Percentiles rank a stretch among this genome's conserved stretches.
Conservation (phyloP, 805 yeast genomes). For the Spathaspora passalidarum region DNA sequence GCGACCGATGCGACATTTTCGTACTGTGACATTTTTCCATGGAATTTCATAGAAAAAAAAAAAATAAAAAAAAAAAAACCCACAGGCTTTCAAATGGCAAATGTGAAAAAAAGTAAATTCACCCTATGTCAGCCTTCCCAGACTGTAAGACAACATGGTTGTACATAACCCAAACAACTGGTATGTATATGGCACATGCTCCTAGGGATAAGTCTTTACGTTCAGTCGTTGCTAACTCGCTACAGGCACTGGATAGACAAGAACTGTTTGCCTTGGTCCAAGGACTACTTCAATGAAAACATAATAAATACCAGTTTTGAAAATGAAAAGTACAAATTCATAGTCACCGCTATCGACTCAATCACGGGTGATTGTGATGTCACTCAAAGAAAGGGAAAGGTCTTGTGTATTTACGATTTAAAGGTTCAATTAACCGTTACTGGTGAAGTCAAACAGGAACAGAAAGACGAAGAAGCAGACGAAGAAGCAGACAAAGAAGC, state of each 20-base stretch:
- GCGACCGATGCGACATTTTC: background rate
- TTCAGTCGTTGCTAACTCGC: background rate
- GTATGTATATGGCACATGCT: slow-evolving; percentile 27
- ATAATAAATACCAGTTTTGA: slow-evolving; percentile 28
- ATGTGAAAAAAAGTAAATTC: background rate
- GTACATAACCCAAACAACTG: slow-evolving; percentile 73
- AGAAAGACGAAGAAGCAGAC: slow-evolving; percentile 3
- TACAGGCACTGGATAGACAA: slow-evolving; percentile 69
- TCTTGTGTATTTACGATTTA: slow-evolving; percentile 71
- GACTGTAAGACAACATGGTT: no score
- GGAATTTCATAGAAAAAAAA: slow-evolving; percentile 3
- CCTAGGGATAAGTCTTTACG: background rate
- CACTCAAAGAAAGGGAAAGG: slow-evolving; percentile 80
- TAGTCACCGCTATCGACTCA: slow-evolving; percentile 40
- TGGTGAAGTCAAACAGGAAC: slow-evolving; percentile 36
- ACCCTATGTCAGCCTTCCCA: no score
- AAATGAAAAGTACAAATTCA: slow-evolving; percentile 20
- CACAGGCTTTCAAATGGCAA: background rate
- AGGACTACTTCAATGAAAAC: slow-evolving; percentile 43
- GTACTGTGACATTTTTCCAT: background rate
- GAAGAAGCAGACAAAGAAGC: slow-evolving; percentile 9
- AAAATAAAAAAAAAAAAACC: background rate
- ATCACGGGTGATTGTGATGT: slow-evolving; percentile 75
- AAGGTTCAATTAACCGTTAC: slow-evolving; percentile 46
- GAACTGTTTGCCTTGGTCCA: slow-evolving; percentile 65